Evolutionary conservation across 768 basidiomycete species (phyloP), one percentile per base, ranked within the genome.

Genomic region (Termitomyces heimii): DNA sequence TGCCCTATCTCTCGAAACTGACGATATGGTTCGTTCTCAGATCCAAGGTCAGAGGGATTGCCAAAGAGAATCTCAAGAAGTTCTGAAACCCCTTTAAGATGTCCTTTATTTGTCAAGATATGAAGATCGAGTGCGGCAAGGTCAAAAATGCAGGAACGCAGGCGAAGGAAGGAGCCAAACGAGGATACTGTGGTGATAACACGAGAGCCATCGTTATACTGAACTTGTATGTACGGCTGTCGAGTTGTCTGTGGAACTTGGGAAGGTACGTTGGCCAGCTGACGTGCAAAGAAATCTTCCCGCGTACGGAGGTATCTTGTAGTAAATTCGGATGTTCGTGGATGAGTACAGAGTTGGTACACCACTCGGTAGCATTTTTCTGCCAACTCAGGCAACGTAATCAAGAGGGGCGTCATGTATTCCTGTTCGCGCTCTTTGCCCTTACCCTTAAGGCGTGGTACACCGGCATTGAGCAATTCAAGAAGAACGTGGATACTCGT

Each of bases 111-210:
- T 2, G 91, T 92, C 57, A 95, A 77, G 13, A 91, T 82, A 60
- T 95, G 95, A 4, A 97, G 75, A 67, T 98, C 95, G 37, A 98
- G 79, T 1, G 95, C 92, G 24, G 86, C 83, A 24, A 90, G 81
- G 62, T 96, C 90, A 59, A 97, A 81, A 47, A 97, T 83, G 69
- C 84, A 89, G 1, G 94, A 89, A 34, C 93, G 87, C 43, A 93
- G 72, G 16, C 86, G 85, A 12, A 98, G 78, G 79, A 91, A 93
- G 0, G 92, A 80, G 53, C 83, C 79, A 10, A 95, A 70, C 1
- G 82, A 80, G 1, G 84, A 68, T 34, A 89, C 84, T 8, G 85
- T 88, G 5, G 91, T 88, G 40, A 77, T 70, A 12, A 89, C 75
- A 24, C 86, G 79, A 18, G 83, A 79, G 5, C 89, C 89, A 62